phyloP scores from a whole-genome alignment of 164 flowering plant genomes.

The Magnolia officinalis region DNA sequence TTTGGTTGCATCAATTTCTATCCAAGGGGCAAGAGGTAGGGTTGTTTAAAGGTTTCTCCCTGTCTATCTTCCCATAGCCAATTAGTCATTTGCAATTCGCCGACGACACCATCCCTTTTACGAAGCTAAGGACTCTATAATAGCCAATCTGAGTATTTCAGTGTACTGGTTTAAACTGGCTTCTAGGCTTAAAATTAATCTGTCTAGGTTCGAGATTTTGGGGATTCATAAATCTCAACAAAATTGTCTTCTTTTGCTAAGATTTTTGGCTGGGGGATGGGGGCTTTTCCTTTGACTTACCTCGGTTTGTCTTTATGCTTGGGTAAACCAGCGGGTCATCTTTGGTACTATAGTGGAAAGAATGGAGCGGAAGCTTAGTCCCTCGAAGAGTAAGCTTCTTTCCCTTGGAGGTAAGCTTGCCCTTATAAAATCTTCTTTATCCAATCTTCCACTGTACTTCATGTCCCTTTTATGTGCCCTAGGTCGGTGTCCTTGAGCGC shows the following conservation, averaged over 20 bases:
- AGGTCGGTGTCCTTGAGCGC: neutral
- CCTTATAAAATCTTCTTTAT: neutral
- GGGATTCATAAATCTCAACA: neutral
- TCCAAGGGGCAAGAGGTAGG: neutral
- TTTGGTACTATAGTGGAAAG: neutral
- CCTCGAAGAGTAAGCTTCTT: neutral
- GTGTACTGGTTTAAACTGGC: neutral
- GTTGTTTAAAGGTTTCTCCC: neutral
- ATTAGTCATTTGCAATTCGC: neutral
- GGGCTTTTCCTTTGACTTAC: neutral
- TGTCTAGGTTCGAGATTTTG: neutral
- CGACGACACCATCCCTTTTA: neutral
- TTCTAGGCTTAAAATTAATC: neutral
- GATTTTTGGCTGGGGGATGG: neutral
- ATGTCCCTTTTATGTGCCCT: neutral
- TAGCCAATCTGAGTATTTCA: neutral
- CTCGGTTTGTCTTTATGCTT: neutral
- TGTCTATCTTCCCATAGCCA: too few relatives aligned
- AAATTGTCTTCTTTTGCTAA: neutral
- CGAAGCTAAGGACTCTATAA: neutral
- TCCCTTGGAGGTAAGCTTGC: neutral
- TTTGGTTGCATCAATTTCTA: neutral
- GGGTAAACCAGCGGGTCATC: neutral
- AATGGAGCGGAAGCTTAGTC: neutral
- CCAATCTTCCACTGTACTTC: neutral